Percentiles rank a stretch among this genome's conserved stretches.
These are phyloP conservation scores for Kwoniella heveanensis DNA, from an alignment of 768 basidiomycete species.

Conservation along the genomic window DNA sequence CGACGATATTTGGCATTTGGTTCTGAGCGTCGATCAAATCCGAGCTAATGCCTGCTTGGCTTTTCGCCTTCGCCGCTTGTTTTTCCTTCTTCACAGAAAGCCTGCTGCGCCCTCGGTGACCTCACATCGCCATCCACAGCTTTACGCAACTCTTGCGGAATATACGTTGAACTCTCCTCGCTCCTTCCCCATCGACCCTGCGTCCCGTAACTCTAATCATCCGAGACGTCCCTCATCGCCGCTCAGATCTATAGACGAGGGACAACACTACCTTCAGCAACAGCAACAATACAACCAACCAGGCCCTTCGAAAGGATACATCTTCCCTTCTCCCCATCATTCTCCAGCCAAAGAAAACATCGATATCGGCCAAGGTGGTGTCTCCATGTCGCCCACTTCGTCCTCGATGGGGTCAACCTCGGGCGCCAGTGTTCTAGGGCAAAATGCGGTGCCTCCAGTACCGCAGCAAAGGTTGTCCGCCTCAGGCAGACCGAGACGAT, in stretches of 20 bases:
- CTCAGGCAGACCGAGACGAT: constrained; percentile 19
- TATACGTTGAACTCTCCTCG: constrained; percentile 8
- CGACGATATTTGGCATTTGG: no score
- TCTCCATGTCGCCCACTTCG: constrained; percentile 20
- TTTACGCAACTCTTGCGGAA: constrained; percentile 16
- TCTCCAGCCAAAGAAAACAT: constrained; percentile 10
- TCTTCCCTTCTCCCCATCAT: neutral
- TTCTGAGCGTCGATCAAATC: no score
- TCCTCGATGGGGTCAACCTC: constrained; percentile 4
- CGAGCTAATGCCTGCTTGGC: neutral
- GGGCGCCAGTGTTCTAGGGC: neutral
- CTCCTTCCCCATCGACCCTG: constrained; percentile 12
- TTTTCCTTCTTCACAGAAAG: no score
- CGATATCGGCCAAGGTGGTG: constrained; percentile 5
- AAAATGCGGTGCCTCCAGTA: constrained; percentile 3
- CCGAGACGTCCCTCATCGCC: constrained; percentile 20
- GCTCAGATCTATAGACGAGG: constrained; percentile 5
- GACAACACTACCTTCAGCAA: neutral
- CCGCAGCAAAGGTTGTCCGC: constrained; percentile 21
- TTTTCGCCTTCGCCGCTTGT: neutral
- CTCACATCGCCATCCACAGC: constrained; percentile 11
- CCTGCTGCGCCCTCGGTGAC: neutral
- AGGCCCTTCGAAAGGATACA: constrained; percentile 4
- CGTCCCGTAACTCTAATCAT: neutral
- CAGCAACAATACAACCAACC: constrained; percentile 3